Evolutionary conservation across 2,329 filamentous ascomycete species (phyloP).

Genomic region (Fusarium concolor): DNA sequence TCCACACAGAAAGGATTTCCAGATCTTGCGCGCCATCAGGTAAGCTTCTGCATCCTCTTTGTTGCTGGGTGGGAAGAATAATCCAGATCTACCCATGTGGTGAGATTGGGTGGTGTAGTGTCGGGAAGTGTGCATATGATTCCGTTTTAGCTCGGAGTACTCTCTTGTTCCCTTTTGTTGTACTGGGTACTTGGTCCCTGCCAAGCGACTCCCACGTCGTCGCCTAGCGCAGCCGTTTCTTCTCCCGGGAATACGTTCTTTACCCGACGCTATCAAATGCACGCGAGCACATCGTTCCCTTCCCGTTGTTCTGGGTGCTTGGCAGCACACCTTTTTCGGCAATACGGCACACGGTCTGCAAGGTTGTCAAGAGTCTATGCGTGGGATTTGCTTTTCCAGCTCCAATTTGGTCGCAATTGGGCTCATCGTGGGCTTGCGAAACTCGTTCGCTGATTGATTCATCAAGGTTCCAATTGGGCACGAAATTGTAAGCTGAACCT

Average conservation of each 20-base stretch:
- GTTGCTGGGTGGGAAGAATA: constrained; percentile 12
- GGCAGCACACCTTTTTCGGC: constrained; percentile 44
- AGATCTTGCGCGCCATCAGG: constrained; percentile 19
- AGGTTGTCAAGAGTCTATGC: constrained; percentile 13
- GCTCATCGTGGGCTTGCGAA: constrained; percentile 21
- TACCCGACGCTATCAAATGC: constrained; percentile 33
- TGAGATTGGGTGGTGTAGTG: constrained; percentile 27
- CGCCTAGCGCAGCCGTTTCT: constrained; percentile 14
- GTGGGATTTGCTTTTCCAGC: constrained; percentile 29
- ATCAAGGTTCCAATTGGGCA: constrained; percentile 25
- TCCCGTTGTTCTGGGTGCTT: constrained; percentile 28
- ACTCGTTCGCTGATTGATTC: constrained; percentile 9
- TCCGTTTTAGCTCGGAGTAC: background rate
- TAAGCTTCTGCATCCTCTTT: background rate
- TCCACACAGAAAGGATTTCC: constrained; percentile 4
- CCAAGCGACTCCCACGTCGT: constrained; percentile 13
- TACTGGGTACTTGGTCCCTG: constrained; percentile 26
- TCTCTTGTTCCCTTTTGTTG: background rate
- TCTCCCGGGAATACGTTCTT: constrained; percentile 22
- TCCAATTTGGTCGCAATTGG: constrained; percentile 10
- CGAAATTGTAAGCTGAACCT: constrained; percentile 19
- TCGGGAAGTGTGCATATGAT: constrained; percentile 38
- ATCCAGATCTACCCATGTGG: constrained; percentile 32
- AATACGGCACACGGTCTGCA: constrained; percentile 35
- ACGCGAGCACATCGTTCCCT: constrained; percentile 14